These are phyloP conservation scores for Colletotrichum incanum DNA, from an alignment of 2,329 filamentous ascomycete genomes.

Conservation along the genomic window DNA sequence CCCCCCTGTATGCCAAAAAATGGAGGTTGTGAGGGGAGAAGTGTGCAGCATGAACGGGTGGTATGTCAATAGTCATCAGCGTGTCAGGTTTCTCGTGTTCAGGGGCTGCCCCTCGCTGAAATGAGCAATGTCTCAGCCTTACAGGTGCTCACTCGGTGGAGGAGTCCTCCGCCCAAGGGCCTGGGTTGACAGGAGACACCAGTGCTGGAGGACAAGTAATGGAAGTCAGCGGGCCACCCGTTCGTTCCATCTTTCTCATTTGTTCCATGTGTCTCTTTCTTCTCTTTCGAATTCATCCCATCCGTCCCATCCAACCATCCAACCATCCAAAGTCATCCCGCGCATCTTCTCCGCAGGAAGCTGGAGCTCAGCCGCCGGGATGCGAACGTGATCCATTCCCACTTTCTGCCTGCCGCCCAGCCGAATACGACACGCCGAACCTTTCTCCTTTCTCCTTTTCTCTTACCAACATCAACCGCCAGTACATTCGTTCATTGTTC, in stretches of 20 bases:
- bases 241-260: slow-evolving; percentile 20
- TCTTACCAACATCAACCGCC: not conserved
- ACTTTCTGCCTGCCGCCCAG: slow-evolving; percentile 3
- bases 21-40: too few species aligned
- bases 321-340: not conserved
- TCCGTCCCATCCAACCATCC: not conserved
- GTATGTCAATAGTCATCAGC: too few species aligned
- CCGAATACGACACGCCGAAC: not conserved
- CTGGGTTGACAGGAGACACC: too few species aligned
- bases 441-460: not conserved
- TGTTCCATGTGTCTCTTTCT: not conserved
- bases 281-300: not conserved
- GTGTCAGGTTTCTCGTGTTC: not conserved
- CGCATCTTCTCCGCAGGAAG: slow-evolving; percentile 10
- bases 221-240: slow-evolving; percentile 24
- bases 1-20: not conserved
- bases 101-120: not conserved
- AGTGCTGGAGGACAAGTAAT: too few species aligned
- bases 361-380: slow-evolving; percentile 5
- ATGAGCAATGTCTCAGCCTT: not conserved
- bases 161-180: not conserved
- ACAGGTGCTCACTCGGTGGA: not conserved
- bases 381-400: slow-evolving; percentile 4
- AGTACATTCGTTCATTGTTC: too few species aligned
- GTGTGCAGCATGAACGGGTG: too few species aligned